These are phyloP conservation scores for Omphalea diandra DNA, from an alignment of 441 rosid species.

Conservation along the genomic window DNA sequence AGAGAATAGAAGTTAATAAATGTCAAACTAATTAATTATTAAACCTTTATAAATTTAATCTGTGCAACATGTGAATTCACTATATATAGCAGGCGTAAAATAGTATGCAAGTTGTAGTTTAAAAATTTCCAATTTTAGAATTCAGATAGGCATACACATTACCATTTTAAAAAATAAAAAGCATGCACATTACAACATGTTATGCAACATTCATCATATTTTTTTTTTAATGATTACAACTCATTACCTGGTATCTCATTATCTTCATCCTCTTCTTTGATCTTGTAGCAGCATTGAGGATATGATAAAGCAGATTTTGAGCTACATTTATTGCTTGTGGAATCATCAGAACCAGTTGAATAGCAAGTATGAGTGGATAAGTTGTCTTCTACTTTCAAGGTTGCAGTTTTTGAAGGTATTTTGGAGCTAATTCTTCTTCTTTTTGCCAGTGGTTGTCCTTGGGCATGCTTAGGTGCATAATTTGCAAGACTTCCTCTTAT, in stretches of 20 bases:
- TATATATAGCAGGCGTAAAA: too few relatives aligned
- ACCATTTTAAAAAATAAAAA: too few relatives aligned
- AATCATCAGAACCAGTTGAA: background rate
- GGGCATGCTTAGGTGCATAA: slow-evolving; percentile 74
- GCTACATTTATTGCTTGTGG: background rate
- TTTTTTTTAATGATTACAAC: background rate
- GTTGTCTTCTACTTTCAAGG: background rate
- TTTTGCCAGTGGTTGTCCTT: background rate
- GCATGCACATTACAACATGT: too few relatives aligned
- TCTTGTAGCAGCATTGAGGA: background rate
- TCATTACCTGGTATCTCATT: background rate
- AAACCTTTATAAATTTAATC: too few relatives aligned
- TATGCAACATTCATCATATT: too few relatives aligned
- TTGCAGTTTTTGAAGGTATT: background rate
- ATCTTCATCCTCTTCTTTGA: background rate
- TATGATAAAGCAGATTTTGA: background rate
- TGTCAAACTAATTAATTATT: too few relatives aligned
- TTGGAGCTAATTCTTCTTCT: background rate
- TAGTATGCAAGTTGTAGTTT: too few relatives aligned
- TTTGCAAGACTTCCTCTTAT: slow-evolving; percentile 71
- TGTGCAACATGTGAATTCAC: too few relatives aligned
- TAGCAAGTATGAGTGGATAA: background rate
- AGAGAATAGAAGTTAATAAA: too few relatives aligned
- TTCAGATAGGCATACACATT: too few relatives aligned
- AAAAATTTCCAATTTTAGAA: too few relatives aligned